These are phyloP conservation scores for Aspergillus caelatus DNA, from an alignment of 2,329 filamentous ascomycete genomes.

Conservation along the genomic window DNA sequence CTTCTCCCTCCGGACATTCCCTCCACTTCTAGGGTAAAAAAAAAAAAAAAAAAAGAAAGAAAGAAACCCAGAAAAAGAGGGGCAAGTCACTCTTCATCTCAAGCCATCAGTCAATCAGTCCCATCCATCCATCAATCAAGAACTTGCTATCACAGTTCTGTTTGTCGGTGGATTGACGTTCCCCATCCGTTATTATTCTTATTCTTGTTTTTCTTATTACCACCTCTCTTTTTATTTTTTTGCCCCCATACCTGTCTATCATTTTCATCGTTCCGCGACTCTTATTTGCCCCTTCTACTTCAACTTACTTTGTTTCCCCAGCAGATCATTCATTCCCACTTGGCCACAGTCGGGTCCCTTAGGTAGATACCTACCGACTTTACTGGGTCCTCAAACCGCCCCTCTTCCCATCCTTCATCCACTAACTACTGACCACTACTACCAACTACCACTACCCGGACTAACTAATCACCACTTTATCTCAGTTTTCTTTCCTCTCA, in stretches of 20 bases:
- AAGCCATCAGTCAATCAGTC: background rate
- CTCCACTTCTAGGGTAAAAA: background rate
- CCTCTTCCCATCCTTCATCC: background rate
- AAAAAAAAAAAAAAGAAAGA: background rate
- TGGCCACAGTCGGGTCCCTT: background rate
- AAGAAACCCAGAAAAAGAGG: constrained; percentile 8
- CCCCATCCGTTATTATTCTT: background rate
- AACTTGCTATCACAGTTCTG: constrained; percentile 9
- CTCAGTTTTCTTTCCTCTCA: constrained; percentile 9
- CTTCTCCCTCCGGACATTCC: background rate
- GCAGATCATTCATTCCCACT: constrained; percentile 3
- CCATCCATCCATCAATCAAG: constrained; percentile 9
- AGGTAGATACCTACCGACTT: background rate
- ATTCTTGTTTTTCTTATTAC: constrained; percentile 10
- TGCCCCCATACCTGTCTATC: constrained; percentile 1
- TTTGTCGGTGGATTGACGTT: constrained; percentile 5
- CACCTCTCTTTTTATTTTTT: constrained; percentile 8
- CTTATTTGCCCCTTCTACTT: constrained; percentile 1
- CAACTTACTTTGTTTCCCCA: constrained; percentile 4
- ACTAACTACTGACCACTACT: background rate
- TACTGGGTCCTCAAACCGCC: constrained; percentile 1
- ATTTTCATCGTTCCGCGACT: background rate
- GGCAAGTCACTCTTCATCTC: background rate
- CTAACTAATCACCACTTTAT: constrained; percentile 8
- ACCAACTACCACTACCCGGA: constrained; percentile 7